Evolutionary conservation across 2,329 filamentous ascomycete genomes (phyloP).

Genomic region (Aspergillus texensis): DNA sequence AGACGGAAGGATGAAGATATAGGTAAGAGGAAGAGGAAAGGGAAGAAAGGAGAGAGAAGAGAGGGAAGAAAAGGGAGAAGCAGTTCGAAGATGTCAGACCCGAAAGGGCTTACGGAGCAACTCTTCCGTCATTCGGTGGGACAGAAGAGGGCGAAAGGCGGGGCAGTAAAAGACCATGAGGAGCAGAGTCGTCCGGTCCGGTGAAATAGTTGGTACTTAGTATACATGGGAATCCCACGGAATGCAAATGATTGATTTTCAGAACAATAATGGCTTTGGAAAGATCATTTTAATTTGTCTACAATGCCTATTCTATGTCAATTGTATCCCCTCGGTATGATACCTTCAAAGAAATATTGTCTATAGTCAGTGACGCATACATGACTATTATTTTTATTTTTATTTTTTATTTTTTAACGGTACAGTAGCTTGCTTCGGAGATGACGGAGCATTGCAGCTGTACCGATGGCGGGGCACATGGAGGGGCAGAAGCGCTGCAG

Average conservation of each 20-base stretch:
- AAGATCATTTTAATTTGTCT: background rate
- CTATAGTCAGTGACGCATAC: background rate
- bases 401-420: background rate
- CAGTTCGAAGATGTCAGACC: conserved; percentile 21
- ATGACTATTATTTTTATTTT: background rate
- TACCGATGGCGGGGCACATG: conserved; percentile 23
- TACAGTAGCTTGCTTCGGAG: conserved; percentile 10
- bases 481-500: conserved; percentile 17
- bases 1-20: conserved; percentile 14
- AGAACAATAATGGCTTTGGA: background rate
- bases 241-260: background rate
- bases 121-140: conserved; percentile 39
- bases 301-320: background rate
- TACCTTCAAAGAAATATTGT: background rate
- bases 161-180: conserved; percentile 22
- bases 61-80: conserved; percentile 30
- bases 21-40: conserved; percentile 19
- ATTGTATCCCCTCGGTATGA: background rate
- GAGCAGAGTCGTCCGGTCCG: conserved; percentile 42
- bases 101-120: conserved; percentile 37
- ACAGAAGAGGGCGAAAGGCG: conserved; percentile 24
- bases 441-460: conserved; percentile 12
- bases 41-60: conserved; percentile 24
- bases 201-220: conserved; percentile 13
- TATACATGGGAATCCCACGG: conserved; percentile 9